A percentile compares a stretch with the other conserved stretches of the same genome.
These are phyloP conservation scores for Amaranthus cruentus DNA, from an alignment of 148 eudicot species.

Conservation along the genomic window DNA sequence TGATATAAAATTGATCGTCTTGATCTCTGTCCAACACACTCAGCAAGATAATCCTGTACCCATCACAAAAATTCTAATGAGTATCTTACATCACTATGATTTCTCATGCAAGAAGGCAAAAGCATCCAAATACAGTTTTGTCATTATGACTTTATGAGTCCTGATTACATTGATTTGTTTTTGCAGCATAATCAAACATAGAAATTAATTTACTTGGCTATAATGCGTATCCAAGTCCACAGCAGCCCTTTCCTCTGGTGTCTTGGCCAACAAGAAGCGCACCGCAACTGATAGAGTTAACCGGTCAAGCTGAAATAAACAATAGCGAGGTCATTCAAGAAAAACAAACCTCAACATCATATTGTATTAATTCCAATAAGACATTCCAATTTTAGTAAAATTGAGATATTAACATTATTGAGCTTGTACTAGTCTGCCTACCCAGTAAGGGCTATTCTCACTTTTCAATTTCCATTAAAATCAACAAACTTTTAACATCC, in stretches of 20 bases:
- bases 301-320: conserved; percentile 60
- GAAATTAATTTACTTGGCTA: conserved; percentile 49
- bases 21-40: conserved; percentile 57
- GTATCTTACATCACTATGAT: neutral
- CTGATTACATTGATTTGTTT: neutral
- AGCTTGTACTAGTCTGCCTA: neutral
- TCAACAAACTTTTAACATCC: neutral
- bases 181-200: conserved; percentile 15
- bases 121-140: neutral
- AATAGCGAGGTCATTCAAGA: neutral
- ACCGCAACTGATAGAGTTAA: conserved; percentile 64
- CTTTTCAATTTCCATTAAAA: neutral
- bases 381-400: neutral
- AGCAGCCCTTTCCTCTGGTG: conserved; percentile 93
- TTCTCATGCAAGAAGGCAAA: neutral
- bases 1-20: conserved; percentile 70
- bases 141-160: neutral
- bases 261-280: conserved; percentile 85
- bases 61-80: conserved; percentile 11
- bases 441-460: neutral
- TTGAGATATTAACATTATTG: neutral
- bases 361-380: neutral
- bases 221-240: conserved; percentile 98
- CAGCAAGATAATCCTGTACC: conserved; percentile 85
- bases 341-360: neutral